phyloP scores from a whole-genome alignment of 2,329 filamentous ascomycete species.

The Fusarium papillatum region DNA sequence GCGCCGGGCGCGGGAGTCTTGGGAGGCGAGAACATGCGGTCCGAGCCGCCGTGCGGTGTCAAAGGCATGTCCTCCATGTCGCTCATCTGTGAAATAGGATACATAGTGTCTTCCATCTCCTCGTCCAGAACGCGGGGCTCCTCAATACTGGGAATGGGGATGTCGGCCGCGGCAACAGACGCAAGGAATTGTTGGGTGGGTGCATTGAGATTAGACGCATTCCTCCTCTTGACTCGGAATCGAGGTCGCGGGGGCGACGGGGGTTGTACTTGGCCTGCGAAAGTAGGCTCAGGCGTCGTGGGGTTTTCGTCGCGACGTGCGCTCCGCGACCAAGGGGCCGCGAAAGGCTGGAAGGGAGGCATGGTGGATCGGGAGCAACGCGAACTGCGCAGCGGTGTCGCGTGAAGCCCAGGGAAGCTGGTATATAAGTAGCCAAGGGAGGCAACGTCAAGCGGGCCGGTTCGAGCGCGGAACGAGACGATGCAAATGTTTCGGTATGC shows the following conservation, averaged over 20 bases:
- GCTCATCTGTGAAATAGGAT: conserved; percentile 51
- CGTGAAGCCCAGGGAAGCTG: conserved; percentile 15
- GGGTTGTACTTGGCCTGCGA: conserved; percentile 51
- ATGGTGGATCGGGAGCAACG: conserved; percentile 50
- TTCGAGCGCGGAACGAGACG: conserved; percentile 30
- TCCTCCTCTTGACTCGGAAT: conserved; percentile 68
- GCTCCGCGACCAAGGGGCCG: conserved; percentile 59
- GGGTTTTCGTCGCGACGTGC: conserved; percentile 56
- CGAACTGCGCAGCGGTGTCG: conserved; percentile 30
- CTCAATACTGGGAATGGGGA: conserved; percentile 76
- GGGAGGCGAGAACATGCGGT: conserved; percentile 65
- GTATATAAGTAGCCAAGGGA: conserved; percentile 33
- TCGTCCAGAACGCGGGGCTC: conserved; percentile 62
- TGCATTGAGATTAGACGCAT: conserved; percentile 65
- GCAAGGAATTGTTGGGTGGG: conserved; percentile 77
- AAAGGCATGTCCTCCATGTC: conserved; percentile 49
- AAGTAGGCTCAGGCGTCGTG: conserved; percentile 66
- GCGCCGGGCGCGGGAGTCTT: conserved; percentile 69
- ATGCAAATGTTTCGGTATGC: conserved; percentile 38
- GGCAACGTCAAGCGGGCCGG: conserved; percentile 11
- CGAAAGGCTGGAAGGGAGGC: conserved; percentile 61
- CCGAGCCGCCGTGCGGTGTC: conserved; percentile 48
- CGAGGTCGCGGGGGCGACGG: conserved; percentile 67
- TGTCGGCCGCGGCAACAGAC: conserved; percentile 74
- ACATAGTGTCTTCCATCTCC: conserved; percentile 56